Evolutionary conservation across 352 stramenopile genomes (phyloP).

Genomic region (Pythium periplocum): DNA sequence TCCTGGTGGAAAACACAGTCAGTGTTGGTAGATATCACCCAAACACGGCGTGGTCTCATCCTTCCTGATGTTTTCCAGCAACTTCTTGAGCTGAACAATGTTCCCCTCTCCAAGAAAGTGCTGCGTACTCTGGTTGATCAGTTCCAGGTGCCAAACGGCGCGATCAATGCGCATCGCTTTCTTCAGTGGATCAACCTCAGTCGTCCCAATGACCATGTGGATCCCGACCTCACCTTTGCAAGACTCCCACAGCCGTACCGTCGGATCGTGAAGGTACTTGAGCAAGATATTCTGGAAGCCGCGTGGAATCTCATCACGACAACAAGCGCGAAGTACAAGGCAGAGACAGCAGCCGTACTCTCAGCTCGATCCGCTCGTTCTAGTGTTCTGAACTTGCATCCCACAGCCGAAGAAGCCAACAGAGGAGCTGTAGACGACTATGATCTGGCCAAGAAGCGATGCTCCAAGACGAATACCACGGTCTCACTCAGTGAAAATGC

Average conservation of each 20-base stretch:
- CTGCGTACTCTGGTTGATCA: conserved; percentile 21
- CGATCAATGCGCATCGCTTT: conserved; percentile 31
- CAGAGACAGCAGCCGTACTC: conserved; percentile 17
- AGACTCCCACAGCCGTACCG: conserved; percentile 67
- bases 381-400: conserved; percentile 8
- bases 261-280: conserved; percentile 55
- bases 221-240: conserved; percentile 55
- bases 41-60: conserved; percentile 27
- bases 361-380: conserved; percentile 17
- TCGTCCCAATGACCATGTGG: conserved; percentile 42
- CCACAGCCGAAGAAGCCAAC: conserved; percentile 1
- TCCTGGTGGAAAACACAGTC: conserved; percentile 10
- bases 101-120: conserved; percentile 25
- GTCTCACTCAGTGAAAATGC: not conserved
- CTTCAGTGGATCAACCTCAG: conserved; percentile 52
- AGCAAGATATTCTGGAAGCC: conserved; percentile 52
- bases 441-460: conserved; percentile 33
- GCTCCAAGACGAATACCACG: conserved; percentile 16
- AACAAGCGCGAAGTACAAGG: conserved; percentile 35
- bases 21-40: conserved; percentile 26
- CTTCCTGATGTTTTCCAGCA: conserved; percentile 35
- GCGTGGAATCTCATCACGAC: conserved; percentile 43
- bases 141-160: conserved; percentile 44
- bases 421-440: conserved; percentile 32
- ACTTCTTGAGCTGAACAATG: conserved; percentile 43